A percentile compares a stretch with the other conserved stretches of the same genome.
Conservation (phyloP, 106 monocot genomes). For the Acanthochlamys bracteata region DNA sequence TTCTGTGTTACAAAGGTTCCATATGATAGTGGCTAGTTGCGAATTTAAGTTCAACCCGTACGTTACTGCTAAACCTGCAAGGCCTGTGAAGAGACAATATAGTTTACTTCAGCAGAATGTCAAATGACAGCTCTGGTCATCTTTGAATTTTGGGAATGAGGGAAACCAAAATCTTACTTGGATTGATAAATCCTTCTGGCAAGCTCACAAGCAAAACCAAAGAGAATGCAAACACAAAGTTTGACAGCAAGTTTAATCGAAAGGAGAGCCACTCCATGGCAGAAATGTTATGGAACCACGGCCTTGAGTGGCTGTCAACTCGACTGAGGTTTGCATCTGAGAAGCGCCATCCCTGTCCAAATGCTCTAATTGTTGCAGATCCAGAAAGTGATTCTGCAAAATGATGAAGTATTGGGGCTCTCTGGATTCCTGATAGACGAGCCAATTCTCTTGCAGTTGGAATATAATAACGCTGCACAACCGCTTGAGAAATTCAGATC, state of each 20-base stretch:
- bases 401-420: conserved; percentile 79
- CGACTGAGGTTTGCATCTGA: too few species aligned
- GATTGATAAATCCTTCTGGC: conserved; percentile 64
- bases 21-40: conserved; percentile 58
- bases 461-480: conserved; percentile 63
- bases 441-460: conserved; percentile 60
- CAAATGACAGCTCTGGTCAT: too few species aligned
- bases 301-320: conserved; percentile 47
- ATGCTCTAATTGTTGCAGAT: conserved; percentile 63
- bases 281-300: conserved; percentile 50
- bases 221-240: conserved; percentile 57
- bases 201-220: conserved; percentile 62
- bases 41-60: conserved; percentile 79
- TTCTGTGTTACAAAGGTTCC: conserved; percentile 70
- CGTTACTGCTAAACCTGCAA: conserved; percentile 78
- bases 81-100: conserved; percentile 19
- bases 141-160: too few species aligned
- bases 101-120: neutral
- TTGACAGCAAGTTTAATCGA: conserved; percentile 57
- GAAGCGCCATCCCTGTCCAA: conserved; percentile 37
- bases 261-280: conserved; percentile 70
- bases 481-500: too few species aligned
- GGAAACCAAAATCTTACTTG: conserved; percentile 46
- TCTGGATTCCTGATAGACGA: conserved; percentile 55
- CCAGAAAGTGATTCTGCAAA: conserved; percentile 74